Percentiles rank a stretch among this genome's conserved stretches.
Conservation (phyloP, 176 grass and related monocot genomes). For the Aegilops sharonensis region DNA sequence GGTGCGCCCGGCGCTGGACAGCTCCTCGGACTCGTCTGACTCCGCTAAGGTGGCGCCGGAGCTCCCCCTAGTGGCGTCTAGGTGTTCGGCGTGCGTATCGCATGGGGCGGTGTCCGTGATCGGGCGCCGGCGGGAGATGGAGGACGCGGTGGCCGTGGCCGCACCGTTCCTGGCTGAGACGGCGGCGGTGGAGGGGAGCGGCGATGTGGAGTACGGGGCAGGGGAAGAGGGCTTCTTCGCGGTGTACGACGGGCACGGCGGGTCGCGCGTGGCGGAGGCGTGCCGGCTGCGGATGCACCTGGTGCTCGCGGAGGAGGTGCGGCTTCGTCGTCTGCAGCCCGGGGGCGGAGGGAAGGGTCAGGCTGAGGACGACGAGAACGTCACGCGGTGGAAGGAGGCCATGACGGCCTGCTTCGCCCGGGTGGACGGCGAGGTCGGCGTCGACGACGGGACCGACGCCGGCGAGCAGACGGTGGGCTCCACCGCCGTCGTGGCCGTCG, state of each 20-base stretch:
- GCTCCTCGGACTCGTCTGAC: not conserved
- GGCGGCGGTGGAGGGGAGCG: not conserved
- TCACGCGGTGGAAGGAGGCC: slow-evolving; percentile 42
- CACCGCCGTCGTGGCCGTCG: slow-evolving; percentile 55
- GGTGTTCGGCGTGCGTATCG: slow-evolving; percentile 22
- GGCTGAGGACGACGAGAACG: not conserved
- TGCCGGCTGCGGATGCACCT: slow-evolving; percentile 60
- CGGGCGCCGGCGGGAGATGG: slow-evolving; percentile 46
- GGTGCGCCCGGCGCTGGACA: not conserved
- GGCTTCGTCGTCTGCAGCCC: not conserved
- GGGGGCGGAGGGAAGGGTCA: not conserved
- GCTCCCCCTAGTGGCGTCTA: not conserved
- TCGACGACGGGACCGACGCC: not conserved
- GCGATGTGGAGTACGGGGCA: not conserved
- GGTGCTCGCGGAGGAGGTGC: slow-evolving; percentile 72
- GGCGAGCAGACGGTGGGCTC: slow-evolving; percentile 35
- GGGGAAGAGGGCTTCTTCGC: slow-evolving; percentile 36
- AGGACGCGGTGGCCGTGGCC: slow-evolving; percentile 49
- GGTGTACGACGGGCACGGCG: slow-evolving; percentile 68
- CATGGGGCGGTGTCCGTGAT: slow-evolving; percentile 41
- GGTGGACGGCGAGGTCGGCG: slow-evolving; percentile 57
- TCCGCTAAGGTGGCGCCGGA: slow-evolving; percentile 18
- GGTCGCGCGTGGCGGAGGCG: slow-evolving; percentile 39
- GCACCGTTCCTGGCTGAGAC: not conserved
- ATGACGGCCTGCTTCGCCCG: slow-evolving; percentile 62